These are phyloP conservation scores for Lodderomyces jiufengensis DNA, from an alignment of 1,139 yeast genomes.

Conservation along the genomic window DNA sequence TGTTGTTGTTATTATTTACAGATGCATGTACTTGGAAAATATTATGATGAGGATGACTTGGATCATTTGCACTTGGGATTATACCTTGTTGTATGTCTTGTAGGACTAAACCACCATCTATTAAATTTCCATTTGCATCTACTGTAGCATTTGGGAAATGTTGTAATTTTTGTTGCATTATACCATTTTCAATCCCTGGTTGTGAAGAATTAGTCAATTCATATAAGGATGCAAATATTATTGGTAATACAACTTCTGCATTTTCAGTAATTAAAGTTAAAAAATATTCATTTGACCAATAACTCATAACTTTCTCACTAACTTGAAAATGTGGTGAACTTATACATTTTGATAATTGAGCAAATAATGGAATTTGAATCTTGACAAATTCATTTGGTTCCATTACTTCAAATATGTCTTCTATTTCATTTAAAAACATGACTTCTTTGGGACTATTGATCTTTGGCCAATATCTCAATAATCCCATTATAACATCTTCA, in stretches of 20 bases:
- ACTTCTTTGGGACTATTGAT: conserved; percentile 93
- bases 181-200: conserved; percentile 48
- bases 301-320: conserved; percentile 89
- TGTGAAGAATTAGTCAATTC: conserved; percentile 64
- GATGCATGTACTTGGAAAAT: conserved; percentile 18
- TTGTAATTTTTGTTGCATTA: conserved; percentile 40
- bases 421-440: conserved; percentile 91
- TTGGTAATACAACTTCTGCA: conserved; percentile 89
- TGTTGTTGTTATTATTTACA: conserved; percentile 15
- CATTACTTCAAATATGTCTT: conserved; percentile 94
- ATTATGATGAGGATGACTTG: conserved; percentile 16
- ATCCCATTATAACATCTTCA: conserved; percentile 92
- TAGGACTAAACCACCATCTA: conserved; percentile 36
- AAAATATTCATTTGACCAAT: conserved; percentile 94
- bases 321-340: conserved; percentile 97
- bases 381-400: conserved; percentile 90
- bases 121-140: conserved; percentile 47
- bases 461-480: conserved; percentile 95
- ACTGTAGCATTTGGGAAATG: conserved; percentile 41
- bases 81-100: conserved; percentile 18
- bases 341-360: conserved; percentile 91
- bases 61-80: conserved; percentile 16
- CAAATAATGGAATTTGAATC: conserved; percentile 90
- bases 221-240: conserved; percentile 84
- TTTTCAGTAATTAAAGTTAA: conserved; percentile 84